Evolutionary conservation across 495 filamentous ascomycete genomes (phyloP), one percentile per base, ranked within the genome.

Genomic region (Cenococcum geophilum): DNA sequence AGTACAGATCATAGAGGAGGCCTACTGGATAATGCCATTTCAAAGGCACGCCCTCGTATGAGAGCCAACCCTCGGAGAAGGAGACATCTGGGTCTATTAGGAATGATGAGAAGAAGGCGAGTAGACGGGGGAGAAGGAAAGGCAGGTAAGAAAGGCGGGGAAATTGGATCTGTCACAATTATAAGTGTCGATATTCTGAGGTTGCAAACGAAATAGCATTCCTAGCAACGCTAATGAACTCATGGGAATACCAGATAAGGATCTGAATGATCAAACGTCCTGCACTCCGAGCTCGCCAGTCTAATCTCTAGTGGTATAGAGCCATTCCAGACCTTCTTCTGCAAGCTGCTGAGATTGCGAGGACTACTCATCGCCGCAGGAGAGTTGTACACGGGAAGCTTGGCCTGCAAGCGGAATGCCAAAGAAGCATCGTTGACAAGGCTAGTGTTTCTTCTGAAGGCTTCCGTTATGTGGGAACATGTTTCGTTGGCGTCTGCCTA

Each of bases 21-120:
- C 95, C 93, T 34, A 92, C 74, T 1, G 92, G 88, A 59, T 95
- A 87, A 73, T 96, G 77, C 87, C 91, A 86, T 84, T 95, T 86
- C 77, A 92, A 72, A 67, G 91, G 85, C 72, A 98, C 84, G 35
- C 78, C 78, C 65, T 89, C 84, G 68, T 86, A 88, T 6, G 82
- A 82, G 55, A 90, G 80, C 86, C 87, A 89, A 25, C 83, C 86
- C 42, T 84, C 80, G 42, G 83, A 77, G 11, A 82, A 72, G n/a
- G 75, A 66, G 34, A 78, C 76, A 22, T 76, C 73, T 0, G 84
- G 77, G 56, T 86, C 72, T 68, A 92, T 95, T 21, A 95, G 80
- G 61, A 79, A 88, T 1, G 83, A 74, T 0, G 77, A 70, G 75
- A 92, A 97, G 79, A 93, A 97, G 56, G 82, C 76, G 55, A 84